A percentile compares a stretch with the other conserved stretches of the same genome.
phyloP scores from a whole-genome alignment of 2,329 filamentous ascomycete genomes.

The Botrytis galanthina region DNA sequence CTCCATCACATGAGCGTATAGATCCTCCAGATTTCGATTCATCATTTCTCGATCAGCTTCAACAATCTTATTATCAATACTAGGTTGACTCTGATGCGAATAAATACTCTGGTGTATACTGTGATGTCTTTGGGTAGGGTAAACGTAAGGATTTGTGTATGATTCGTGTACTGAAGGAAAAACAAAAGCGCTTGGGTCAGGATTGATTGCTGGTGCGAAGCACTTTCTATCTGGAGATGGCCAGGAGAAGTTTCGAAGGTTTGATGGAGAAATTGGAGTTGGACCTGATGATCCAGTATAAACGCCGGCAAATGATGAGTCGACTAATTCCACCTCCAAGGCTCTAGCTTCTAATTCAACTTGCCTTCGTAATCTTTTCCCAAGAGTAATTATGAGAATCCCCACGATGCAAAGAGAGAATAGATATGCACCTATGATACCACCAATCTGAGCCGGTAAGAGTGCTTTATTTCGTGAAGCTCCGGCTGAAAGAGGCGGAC shows the following conservation, averaged over 20 bases:
- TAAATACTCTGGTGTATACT: constrained; percentile 21
- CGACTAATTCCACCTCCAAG: constrained; percentile 40
- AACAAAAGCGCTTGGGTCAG: constrained; percentile 16
- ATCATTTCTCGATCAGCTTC: constrained; percentile 71
- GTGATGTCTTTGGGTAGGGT: constrained; percentile 42
- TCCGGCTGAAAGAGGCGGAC: constrained; percentile 56
- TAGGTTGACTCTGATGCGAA: constrained; percentile 32
- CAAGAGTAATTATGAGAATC: constrained; percentile 59
- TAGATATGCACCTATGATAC: constrained; percentile 80
- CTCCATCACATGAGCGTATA: constrained; percentile 91
- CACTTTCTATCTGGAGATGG: constrained; percentile 43
- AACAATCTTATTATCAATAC: constrained; percentile 74
- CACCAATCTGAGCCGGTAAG: constrained; percentile 79
- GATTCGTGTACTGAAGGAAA: constrained; percentile 28
- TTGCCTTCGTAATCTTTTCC: constrained; percentile 50
- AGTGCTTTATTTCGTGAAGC: constrained; percentile 60
- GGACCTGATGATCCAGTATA: constrained; percentile 23
- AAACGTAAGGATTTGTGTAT: constrained; percentile 43
- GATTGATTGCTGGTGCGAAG: constrained; percentile 6
- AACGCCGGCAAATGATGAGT: constrained; percentile 22
- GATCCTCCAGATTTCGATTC: constrained; percentile 79
- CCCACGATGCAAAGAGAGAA: constrained; percentile 73
- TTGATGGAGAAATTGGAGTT: constrained; percentile 33
- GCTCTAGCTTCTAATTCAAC: constrained; percentile 25
- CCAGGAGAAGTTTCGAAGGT: constrained; percentile 48